phyloP scores from a whole-genome alignment of 352 stramenopile genomes.

The Phytophthora syringae region DNA sequence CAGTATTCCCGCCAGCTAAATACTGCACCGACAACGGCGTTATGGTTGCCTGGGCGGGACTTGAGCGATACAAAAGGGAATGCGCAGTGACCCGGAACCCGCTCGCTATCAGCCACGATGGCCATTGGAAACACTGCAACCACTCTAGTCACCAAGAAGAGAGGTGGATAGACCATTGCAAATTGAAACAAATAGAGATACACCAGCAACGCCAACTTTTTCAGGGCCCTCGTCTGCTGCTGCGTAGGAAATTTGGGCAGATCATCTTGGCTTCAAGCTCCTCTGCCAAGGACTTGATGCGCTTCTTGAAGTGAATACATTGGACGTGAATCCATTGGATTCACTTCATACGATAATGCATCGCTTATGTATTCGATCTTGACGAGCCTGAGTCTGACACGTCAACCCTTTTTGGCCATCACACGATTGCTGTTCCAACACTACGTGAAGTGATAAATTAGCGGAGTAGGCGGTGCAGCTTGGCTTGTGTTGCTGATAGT shows the following conservation, averaged over 20 bases:
- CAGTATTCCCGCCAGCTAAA: constrained; percentile 66
- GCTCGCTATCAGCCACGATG: constrained; percentile 80
- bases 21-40: constrained; percentile 99
- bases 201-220: too few species aligned
- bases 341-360: too few species aligned
- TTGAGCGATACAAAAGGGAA: constrained; percentile 67
- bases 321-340: too few species aligned
- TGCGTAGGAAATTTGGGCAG: too few species aligned
- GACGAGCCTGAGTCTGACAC: neutral
- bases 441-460: too few species aligned
- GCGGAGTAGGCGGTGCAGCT: constrained; percentile 37
- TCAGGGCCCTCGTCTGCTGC: too few species aligned
- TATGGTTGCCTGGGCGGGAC: constrained; percentile 96
- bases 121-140: constrained; percentile 70
- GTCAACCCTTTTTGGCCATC: too few species aligned
- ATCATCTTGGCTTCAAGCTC: neutral
- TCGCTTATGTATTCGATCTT: neutral
- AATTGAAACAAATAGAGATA: neutral
- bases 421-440: too few species aligned
- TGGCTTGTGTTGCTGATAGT: constrained; percentile 46
- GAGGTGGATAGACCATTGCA: neutral
- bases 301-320: constrained; percentile 34
- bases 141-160: constrained; percentile 31
- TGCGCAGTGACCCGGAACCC: constrained; percentile 56
- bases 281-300: constrained; percentile 10